These are phyloP conservation scores for Nannochloropsis oceanica DNA, from an alignment of 108 stramenopile genomes.

Conservation along the genomic window DNA sequence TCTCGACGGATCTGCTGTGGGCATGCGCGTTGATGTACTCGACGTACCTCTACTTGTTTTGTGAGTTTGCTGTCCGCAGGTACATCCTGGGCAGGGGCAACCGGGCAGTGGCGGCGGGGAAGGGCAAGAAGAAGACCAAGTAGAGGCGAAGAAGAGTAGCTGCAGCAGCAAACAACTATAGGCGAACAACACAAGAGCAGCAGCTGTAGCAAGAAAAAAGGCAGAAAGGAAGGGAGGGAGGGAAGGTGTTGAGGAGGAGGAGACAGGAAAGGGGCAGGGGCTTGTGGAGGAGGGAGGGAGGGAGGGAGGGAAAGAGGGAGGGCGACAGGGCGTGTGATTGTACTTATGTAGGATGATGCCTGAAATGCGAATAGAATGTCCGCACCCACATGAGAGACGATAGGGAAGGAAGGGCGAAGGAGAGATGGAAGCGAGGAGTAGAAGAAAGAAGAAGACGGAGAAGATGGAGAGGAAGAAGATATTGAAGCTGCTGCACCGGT, in stretches of 20 bases:
- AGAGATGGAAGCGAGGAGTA: background rate
- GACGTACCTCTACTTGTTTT: conserved; percentile 34
- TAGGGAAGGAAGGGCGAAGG: background rate
- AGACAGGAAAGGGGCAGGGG: background rate
- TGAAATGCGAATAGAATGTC: too few relatives aligned
- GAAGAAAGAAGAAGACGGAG: background rate
- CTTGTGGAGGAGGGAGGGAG: background rate
- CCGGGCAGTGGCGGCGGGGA: too few relatives aligned
- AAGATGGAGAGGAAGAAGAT: background rate
- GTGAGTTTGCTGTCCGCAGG: conserved; percentile 18
- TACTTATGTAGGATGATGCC: too few relatives aligned
- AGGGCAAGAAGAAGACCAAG: background rate
- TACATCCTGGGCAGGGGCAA: conserved; percentile 1
- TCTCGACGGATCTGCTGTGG: background rate
- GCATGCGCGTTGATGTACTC: conserved; percentile 34
- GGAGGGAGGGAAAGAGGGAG: background rate
- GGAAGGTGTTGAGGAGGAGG: background rate
- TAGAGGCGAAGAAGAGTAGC: background rate
- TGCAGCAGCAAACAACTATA: too few relatives aligned
- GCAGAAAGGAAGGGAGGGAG: background rate
- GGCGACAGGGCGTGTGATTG: background rate
- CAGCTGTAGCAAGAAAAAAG: too few relatives aligned
- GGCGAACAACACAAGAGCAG: too few relatives aligned
- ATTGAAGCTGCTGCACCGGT: background rate
- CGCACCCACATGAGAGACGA: background rate